phyloP scores from a whole-genome alignment of 805 yeast species.

The Wickerhamiella siamensis region DNA sequence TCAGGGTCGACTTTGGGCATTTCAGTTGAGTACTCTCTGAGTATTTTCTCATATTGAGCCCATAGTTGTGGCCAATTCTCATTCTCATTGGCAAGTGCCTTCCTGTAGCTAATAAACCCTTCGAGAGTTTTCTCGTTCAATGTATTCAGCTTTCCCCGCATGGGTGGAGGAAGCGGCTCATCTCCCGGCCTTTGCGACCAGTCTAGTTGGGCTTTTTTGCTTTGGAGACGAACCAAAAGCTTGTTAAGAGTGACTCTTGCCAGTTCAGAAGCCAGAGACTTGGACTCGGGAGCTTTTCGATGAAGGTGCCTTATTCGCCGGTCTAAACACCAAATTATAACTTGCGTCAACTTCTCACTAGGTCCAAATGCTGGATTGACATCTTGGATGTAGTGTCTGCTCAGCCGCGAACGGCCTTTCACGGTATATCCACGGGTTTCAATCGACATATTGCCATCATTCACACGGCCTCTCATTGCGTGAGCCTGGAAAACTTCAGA shows the following conservation, averaged over 20 bases:
- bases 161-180: background rate
- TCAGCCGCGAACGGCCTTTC: background rate
- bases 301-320: slow-evolving; percentile 4
- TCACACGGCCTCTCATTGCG: background rate
- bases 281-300: background rate
- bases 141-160: background rate
- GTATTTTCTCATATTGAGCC: background rate
- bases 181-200: background rate
- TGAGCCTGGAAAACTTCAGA: background rate
- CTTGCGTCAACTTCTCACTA: slow-evolving; percentile 9
- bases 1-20: too few relatives aligned
- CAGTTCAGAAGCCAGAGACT: background rate
- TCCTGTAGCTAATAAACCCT: background rate
- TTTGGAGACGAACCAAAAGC: background rate
- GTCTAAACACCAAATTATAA: slow-evolving; percentile 12
- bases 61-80: background rate
- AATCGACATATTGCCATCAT: background rate
- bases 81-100: background rate
- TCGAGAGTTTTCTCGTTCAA: background rate
- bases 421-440: background rate
- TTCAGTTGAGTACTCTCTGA: too few relatives aligned
- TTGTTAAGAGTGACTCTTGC: background rate
- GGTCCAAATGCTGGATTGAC: background rate
- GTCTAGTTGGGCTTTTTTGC: background rate
- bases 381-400: background rate